Conservation (phyloP, 805 yeast species). For the Hanseniaspora hatyaiensis region DNA sequence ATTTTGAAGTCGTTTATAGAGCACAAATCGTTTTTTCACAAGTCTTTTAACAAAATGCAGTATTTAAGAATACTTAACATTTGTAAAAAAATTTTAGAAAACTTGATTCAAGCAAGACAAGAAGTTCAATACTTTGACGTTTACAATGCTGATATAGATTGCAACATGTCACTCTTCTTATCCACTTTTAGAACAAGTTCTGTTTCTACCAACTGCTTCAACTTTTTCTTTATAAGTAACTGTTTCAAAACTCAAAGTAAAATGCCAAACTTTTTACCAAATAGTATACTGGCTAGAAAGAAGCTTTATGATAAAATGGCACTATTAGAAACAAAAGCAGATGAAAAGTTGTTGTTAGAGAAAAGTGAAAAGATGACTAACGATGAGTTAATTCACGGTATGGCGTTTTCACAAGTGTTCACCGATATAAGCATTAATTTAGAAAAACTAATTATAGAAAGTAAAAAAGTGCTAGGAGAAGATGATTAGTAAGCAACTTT, state of each 20-base stretch:
- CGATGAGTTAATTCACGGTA: constrained; percentile 31
- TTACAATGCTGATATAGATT: constrained; percentile 34
- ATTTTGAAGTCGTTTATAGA: constrained; percentile 31
- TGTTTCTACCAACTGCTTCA: constrained; percentile 36
- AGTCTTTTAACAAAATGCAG: constrained; percentile 26
- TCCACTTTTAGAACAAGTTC: constrained; percentile 38
- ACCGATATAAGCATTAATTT: constrained; percentile 37
- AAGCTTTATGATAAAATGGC: constrained; percentile 33
- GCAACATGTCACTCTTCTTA: constrained; percentile 31
- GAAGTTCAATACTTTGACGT: constrained; percentile 38
- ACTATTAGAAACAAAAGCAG: constrained; percentile 24
- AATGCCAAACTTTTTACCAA: constrained; percentile 38
- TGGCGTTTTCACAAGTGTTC: constrained; percentile 40
- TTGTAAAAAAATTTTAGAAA: constrained; percentile 34
- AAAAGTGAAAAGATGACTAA: constrained; percentile 15
- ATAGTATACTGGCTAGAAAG: constrained; percentile 35
- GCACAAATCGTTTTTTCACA: constrained; percentile 28
- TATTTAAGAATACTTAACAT: constrained; percentile 31
- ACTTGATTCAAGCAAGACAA: constrained; percentile 39
- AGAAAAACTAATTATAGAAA: constrained; percentile 29
- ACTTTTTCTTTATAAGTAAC: constrained; percentile 35
- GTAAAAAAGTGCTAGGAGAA: constrained; percentile 39
- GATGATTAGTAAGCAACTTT: no score
- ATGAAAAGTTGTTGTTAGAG: constrained; percentile 13
- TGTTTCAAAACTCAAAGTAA: constrained; percentile 31